Evolutionary conservation across 202 grass and related monocot genomes (phyloP), one percentile per base, ranked within the genome.

Genomic region (Elaeis oleifera): DNA sequence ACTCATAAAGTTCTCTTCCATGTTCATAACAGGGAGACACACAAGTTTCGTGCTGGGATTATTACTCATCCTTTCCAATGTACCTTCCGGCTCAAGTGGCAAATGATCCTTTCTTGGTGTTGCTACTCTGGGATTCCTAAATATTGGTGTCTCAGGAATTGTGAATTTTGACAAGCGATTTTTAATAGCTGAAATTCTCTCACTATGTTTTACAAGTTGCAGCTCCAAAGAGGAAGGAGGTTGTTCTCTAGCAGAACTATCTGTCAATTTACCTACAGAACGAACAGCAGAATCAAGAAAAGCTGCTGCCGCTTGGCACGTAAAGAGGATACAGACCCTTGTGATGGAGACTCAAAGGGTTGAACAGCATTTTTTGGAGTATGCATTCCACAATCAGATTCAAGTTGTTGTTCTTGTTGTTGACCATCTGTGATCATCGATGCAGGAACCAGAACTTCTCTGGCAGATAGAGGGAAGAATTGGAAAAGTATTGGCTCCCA

Each of bases 161-260:
- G 23, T 79, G 22, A 63, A 61, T 36, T 75, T 81, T 32, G 73
- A 73, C 31, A 73, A 32, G 58, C 7, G 57, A 63, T 69, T 66
- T 14, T 77, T 64, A 44, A 90, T 80, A 58, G 70, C 67, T 74
- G 76, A 83, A 69, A 88, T 85, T 72, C 60, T 78, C 51, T 88
- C 66, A 44, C 13, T 69, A 82, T 81, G 81, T 49, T 68, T 80
- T 63, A 32, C 60, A 54, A 88, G 62, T 49, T 83, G 79, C 20
- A 68, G 64, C 48, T 72, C 67, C 56, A 88, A 78, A 52, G 72
- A 73, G 44, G 26, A 68, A 49, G 61, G 28, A n/a, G n/a, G 23
- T 31, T 56, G 20, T 65, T 67, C 58, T 32, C 25, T 71, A 27
- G 27, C 20, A 23, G 73, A 61, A 39, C 50, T 53, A 22, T 31